A percentile compares a stretch with the other conserved stretches of the same genome.
phyloP scores from a whole-genome alignment of 495 filamentous ascomycete genomes.

The Lasiosphaeriaceae sp. region DNA sequence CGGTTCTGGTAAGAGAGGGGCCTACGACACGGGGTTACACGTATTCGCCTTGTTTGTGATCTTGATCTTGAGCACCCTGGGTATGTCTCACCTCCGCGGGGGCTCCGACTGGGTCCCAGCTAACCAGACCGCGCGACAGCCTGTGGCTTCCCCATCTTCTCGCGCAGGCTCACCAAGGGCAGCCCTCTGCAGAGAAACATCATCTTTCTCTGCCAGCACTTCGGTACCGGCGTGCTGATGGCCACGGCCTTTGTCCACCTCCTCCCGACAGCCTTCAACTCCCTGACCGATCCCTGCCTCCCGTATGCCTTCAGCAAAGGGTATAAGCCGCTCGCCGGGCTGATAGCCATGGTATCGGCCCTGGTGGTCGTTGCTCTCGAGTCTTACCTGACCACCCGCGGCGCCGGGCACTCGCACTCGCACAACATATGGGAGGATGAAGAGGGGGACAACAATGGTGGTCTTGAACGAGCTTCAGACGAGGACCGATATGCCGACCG shows the following conservation, averaged over 20 bases:
- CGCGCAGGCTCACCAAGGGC: constrained; percentile 41
- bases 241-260: constrained; percentile 87
- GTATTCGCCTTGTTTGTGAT: constrained; percentile 77
- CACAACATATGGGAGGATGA: constrained; percentile 38
- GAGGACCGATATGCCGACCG: constrained; percentile 16
- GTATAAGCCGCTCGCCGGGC: constrained; percentile 72
- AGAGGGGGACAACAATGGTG: constrained; percentile 23
- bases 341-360: constrained; percentile 74
- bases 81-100: constrained; percentile 45
- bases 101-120: no score
- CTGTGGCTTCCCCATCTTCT: constrained; percentile 58
- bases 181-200: constrained; percentile 44
- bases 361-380: constrained; percentile 72
- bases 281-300: constrained; percentile 76
- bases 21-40: constrained; percentile 65
- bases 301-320: constrained; percentile 66
- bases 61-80: constrained; percentile 64
- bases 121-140: constrained; percentile 31
- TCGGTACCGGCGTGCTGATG: constrained; percentile 82
- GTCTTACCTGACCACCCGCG: constrained; percentile 64
- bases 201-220: constrained; percentile 75
- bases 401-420: constrained; percentile 50
- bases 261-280: constrained; percentile 77
- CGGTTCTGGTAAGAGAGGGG: constrained; percentile 56
- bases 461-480: constrained; percentile 21